These are phyloP conservation scores for Chytriomyces hyalinus DNA, from an alignment of 192 early-diverging fungal genomes.

Conservation along the genomic window DNA sequence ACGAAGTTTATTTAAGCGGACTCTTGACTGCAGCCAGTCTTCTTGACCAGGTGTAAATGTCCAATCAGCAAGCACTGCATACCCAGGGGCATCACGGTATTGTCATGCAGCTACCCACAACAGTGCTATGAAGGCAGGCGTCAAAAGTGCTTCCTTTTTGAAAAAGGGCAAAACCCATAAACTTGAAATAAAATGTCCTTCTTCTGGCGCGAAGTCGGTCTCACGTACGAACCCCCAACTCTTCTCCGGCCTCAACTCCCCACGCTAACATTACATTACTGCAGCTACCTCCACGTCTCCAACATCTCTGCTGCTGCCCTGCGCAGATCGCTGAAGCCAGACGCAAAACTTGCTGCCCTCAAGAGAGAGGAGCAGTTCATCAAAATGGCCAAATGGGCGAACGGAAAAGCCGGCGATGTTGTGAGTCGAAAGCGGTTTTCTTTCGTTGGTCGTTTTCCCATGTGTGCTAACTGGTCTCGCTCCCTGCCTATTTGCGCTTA, in stretches of 20 bases:
- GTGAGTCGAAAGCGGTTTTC: conserved; percentile 56
- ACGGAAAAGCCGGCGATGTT: conserved; percentile 78
- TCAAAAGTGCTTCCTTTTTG: background rate
- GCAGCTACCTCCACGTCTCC: conserved; percentile 84
- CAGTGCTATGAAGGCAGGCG: no score
- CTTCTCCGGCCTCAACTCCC: no score
- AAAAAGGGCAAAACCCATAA: background rate
- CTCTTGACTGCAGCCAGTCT: background rate
- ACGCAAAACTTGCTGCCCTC: conserved; percentile 66
- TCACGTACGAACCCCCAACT: conserved; percentile 45
- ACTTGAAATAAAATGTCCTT: conserved; percentile 39
- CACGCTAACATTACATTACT: background rate
- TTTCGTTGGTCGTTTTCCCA: background rate
- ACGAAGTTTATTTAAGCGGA: background rate
- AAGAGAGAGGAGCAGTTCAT: conserved; percentile 77
- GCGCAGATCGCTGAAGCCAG: conserved; percentile 81
- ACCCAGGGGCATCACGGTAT: no score
- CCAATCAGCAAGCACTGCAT: no score
- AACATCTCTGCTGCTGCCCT: conserved; percentile 80
- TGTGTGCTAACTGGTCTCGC: conserved; percentile 3
- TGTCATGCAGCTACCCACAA: no score
- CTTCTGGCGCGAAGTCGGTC: conserved; percentile 61
- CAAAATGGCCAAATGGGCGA: conserved; percentile 78
- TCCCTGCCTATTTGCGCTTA: background rate
- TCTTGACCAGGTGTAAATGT: background rate